Evolutionary conservation across 1,284 basidiomycete genomes (phyloP).

Genomic region (Pseudozyma sp.): DNA sequence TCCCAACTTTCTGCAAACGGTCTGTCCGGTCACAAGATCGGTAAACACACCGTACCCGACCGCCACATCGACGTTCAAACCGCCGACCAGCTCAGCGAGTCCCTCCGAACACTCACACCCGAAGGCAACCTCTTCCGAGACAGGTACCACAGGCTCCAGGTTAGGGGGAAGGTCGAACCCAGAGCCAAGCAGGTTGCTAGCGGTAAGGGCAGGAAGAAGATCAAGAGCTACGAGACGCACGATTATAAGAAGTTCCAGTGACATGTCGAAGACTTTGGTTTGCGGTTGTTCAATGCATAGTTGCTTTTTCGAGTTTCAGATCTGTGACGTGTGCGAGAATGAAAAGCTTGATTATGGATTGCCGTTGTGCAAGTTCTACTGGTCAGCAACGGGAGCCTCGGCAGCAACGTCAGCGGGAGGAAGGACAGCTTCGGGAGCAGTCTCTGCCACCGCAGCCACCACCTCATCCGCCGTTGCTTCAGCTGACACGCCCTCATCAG

Average conservation of each 20-base stretch:
- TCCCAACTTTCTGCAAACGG: constrained; percentile 38
- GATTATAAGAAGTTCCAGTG: constrained; percentile 54
- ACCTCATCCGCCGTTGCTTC: background rate
- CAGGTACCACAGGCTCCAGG: constrained; percentile 83
- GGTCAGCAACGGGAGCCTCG: no score
- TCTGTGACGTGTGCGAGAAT: background rate
- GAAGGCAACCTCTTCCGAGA: constrained; percentile 94
- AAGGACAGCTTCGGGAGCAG: constrained; percentile 3
- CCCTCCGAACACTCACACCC: constrained; percentile 84
- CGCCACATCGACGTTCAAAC: constrained; percentile 79
- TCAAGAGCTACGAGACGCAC: constrained; percentile 48
- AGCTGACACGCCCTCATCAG: background rate
- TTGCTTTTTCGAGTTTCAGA: background rate
- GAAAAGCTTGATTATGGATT: no score
- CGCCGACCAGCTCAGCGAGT: constrained; percentile 90
- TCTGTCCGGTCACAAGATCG: constrained; percentile 49
- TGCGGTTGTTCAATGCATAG: no score
- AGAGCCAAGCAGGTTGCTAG: constrained; percentile 68
- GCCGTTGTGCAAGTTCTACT: no score
- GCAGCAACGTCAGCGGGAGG: background rate
- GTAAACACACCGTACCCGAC: constrained; percentile 49
- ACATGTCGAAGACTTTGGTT: background rate
- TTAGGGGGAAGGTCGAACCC: constrained; percentile 81
- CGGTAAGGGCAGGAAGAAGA: constrained; percentile 20
- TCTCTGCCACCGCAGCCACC: constrained; percentile 1